Evolutionary conservation across 768 basidiomycete genomes (phyloP).

Genomic region (Leccinum barrowsii): DNA sequence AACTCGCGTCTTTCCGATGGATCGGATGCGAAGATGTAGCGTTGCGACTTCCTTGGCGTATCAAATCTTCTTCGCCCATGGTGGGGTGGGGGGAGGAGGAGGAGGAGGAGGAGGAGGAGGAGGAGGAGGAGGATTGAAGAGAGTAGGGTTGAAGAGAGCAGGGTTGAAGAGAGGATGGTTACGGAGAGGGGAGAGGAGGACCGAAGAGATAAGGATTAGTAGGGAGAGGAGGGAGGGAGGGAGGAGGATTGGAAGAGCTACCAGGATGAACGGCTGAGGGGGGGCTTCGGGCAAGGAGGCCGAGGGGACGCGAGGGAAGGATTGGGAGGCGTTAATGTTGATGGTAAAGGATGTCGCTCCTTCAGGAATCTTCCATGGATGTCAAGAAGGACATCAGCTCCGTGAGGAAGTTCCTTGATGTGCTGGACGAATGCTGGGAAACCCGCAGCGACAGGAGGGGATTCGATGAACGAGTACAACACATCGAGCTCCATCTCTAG

Average conservation of each 20-base stretch:
- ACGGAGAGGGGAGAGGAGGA: no score
- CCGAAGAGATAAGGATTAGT: background rate
- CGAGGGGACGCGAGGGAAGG: background rate
- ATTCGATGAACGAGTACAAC: background rate
- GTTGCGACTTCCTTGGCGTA: no score
- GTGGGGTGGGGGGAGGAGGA: no score
- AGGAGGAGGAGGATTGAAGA: no score
- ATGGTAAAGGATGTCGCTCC: background rate
- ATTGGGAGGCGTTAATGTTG: background rate
- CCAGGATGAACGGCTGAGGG: background rate
- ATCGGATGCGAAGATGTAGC: constrained; percentile 4
- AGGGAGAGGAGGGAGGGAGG: background rate
- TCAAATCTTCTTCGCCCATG: no score
- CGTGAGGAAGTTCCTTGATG: background rate
- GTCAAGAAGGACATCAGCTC: background rate
- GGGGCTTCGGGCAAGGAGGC: background rate
- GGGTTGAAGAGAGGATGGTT: no score
- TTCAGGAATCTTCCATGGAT: background rate
- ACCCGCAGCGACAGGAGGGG: background rate
- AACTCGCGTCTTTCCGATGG: constrained; percentile 13
- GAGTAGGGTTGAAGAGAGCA: no score
- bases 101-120: no score
- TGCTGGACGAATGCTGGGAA: background rate
- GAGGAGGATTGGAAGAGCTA: background rate
- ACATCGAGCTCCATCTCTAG: background rate